Base-by-base conservation (phyloP, 2,329 filamentous ascomycete genomes). In the Penicillium sp. region DNA sequence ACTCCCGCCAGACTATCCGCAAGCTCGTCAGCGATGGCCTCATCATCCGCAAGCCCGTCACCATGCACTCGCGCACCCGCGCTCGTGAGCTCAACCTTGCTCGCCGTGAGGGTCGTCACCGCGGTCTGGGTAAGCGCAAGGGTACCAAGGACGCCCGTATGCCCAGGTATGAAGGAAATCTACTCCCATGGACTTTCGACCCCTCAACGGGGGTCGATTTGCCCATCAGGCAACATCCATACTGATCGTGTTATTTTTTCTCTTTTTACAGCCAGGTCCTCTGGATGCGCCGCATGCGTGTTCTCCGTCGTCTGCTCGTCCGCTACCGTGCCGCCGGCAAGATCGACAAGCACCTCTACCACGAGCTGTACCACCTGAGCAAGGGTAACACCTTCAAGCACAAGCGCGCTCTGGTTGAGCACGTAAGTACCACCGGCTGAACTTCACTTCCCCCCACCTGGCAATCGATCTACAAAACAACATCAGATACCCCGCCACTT, bases 381-480 rank as follows among this genome's bases (percentile, higher is more conserved):
- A 99, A 99, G 93, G 96, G 95, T 96, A 99, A 99, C 90, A 93
- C 95, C 81, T 99, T 99, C 91, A 99, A 99, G 93, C 95, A 99
- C 92, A 99, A 98, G 93, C 90, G 95, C 84, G 95, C 93, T 78
- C 89, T 99, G 75, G 92, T 99, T 80, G 95, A 99, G 88, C 95
- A 99, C 86, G 95, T 99, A 96, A 78, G 95, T 75, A 42, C 19
- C 39, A 42, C 39, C 19, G 54, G 42, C 55, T 57, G 25, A 51
- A 16, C n/a, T 37, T 13, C 21, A 23, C n/a, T 31, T 9, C 23
- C 10, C 27, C 25, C n/a, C 9, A 43, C 16, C 19, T 26, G 35
- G 13, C 21, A 47, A 48, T 26, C 39, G 11, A 39, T 19, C 21
- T 43, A 29, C 49, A 25, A 26, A 25, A 50, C 3, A 23, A 1